phyloP scores from a whole-genome alignment of 768 basidiomycete genomes.

The Auricularia auricula-judae region DNA sequence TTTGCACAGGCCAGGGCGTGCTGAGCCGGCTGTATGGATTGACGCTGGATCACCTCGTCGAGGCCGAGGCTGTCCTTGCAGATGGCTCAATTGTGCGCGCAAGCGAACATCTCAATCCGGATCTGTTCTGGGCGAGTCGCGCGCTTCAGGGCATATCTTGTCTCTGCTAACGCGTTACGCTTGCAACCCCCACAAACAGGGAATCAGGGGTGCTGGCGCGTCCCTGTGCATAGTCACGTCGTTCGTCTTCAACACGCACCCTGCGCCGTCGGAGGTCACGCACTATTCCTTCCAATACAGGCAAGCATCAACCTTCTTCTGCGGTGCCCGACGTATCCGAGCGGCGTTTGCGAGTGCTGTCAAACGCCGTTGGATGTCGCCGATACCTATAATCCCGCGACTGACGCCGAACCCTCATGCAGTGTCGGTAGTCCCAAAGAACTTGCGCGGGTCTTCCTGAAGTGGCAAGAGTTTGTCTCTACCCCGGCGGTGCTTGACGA shows the following conservation, averaged over 20 bases:
- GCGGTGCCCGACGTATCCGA: neutral
- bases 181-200: slow-evolving; percentile 8
- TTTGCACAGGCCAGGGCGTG: slow-evolving; percentile 13
- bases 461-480: slow-evolving; percentile 1
- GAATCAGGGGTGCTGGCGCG: slow-evolving; percentile 19
- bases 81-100: slow-evolving; percentile 13
- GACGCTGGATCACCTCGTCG: slow-evolving; percentile 16
- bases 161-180: neutral
- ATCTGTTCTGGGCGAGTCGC: slow-evolving; percentile 14
- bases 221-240: slow-evolving; percentile 20
- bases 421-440: neutral
- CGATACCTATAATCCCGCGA: neutral
- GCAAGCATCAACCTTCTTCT: neutral
- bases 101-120: slow-evolving; percentile 14
- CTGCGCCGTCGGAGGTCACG: slow-evolving; percentile 12
- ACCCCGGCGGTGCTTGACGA: neutral
- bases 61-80: slow-evolving; percentile 14
- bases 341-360: no score
- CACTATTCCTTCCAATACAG: neutral
- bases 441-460: neutral
- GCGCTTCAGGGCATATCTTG: no score
- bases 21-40: slow-evolving; percentile 16
- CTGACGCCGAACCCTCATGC: neutral
- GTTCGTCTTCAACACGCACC: slow-evolving; percentile 17
- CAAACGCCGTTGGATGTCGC: neutral